Evolutionary conservation across 306 rosid genomes (phyloP), one percentile per base, ranked within the genome.

Genomic region (Dalbergia cultrata): DNA sequence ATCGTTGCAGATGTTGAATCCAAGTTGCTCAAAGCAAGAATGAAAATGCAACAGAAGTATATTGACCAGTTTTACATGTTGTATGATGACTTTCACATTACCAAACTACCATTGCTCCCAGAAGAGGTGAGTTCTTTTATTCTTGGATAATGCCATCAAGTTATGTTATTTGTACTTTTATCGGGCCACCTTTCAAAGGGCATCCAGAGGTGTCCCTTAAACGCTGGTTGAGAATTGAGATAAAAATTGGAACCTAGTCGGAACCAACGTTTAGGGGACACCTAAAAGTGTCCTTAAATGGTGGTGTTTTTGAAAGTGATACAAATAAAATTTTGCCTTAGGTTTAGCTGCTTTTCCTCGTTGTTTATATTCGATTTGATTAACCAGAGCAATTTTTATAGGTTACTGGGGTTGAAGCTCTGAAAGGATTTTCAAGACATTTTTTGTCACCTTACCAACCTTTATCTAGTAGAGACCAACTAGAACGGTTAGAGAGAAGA

Each of bases 31-130:
- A 90, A 92, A 89, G 94, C 98, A 59, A 96, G 99, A 82, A 96
- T 96, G 99, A 93, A 91, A 72, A 96, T 96, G 99, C 99, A 96
- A 83, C 88, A 93, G 62, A 96, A 92, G 87, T 96, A 96, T 81
- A 87, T 93, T 33, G 93, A 96, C 74, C 99, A 96, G 72, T 96
- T 96, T 85, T 96, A 93, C 90, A 85, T 93, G 98, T 85, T 96
- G 90, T 96, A 96, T 66, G 99, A 96, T 64, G 99, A 93, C 86
- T 96, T 96, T 17, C 80, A 93, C 82, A 92, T 96, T 77, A 93
- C 94, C 82, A 93, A 96, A 87, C 90, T 96, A 75, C 99, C 99
- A 58, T 89, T 96, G 82, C 93, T 96, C 47, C 99, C 99, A 10
- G 85, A 93, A 67, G 99, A 96, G 99, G 99, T 93, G 81, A 83